Evolutionary conservation across 768 basidiomycete genomes (phyloP).

Genomic region (Serendipita sp.): DNA sequence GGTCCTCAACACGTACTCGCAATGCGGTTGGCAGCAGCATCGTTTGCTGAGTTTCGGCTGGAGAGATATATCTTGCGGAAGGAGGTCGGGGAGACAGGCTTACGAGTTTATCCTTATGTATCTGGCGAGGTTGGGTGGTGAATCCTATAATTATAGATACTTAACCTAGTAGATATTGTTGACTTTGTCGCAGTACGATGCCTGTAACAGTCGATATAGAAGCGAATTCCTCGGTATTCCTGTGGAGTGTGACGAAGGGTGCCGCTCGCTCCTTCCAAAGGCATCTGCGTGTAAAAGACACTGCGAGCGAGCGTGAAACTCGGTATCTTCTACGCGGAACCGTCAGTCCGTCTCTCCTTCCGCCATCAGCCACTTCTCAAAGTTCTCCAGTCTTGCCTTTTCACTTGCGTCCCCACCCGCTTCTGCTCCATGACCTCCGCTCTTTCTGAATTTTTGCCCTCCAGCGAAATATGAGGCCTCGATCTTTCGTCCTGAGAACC

Average conservation of each 20-base stretch:
- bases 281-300: neutral
- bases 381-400: slow-evolving; percentile 71
- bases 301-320: neutral
- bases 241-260: neutral
- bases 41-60: slow-evolving; percentile 65
- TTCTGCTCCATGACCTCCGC: slow-evolving; percentile 33
- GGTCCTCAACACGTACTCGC: slow-evolving; percentile 69
- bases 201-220: no score
- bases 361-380: slow-evolving; percentile 71
- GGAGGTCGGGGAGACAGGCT: slow-evolving; percentile 33
- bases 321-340: neutral
- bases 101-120: slow-evolving; percentile 43
- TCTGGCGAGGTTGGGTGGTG: slow-evolving; percentile 60
- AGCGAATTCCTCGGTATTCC: no score
- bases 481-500: slow-evolving; percentile 69
- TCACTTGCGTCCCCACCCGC: slow-evolving; percentile 43
- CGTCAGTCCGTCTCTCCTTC: slow-evolving; percentile 38
- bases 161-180: neutral
- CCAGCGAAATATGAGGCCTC: slow-evolving; percentile 72
- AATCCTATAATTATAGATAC: slow-evolving; percentile 11
- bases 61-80: slow-evolving; percentile 66
- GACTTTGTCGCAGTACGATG: neutral
- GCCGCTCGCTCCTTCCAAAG: neutral
- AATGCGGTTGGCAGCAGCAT: slow-evolving; percentile 57
- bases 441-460: slow-evolving; percentile 63